phyloP scores from a whole-genome alignment of 495 filamentous ascomycete genomes.

The Margaritispora aquatica region DNA sequence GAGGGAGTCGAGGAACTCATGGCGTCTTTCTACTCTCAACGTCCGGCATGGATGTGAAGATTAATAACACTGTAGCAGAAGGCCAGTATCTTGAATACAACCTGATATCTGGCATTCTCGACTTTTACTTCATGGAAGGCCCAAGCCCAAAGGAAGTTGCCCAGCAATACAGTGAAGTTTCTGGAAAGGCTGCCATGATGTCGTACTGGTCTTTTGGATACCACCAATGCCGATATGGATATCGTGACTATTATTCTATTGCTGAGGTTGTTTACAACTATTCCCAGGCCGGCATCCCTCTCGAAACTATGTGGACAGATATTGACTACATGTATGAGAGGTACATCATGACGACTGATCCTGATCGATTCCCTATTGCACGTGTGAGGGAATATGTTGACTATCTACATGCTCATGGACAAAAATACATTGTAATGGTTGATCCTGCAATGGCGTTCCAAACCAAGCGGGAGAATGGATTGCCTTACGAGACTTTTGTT shows the following conservation, averaged over 20 bases:
- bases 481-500: slow-evolving; percentile 1
- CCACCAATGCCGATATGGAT: slow-evolving; percentile 79
- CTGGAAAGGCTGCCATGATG: slow-evolving; percentile 67
- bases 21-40: slow-evolving; percentile 76
- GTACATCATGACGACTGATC: slow-evolving; percentile 66
- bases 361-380: slow-evolving; percentile 60
- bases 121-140: slow-evolving; percentile 77
- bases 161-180: slow-evolving; percentile 63
- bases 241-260: slow-evolving; percentile 66
- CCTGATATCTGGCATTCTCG: slow-evolving; percentile 67
- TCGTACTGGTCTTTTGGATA: slow-evolving; percentile 81
- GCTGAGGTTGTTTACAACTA: slow-evolving; percentile 79
- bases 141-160: slow-evolving; percentile 64
- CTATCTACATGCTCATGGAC: slow-evolving; percentile 64
- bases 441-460: slow-evolving; percentile 66
- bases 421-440: slow-evolving; percentile 82
- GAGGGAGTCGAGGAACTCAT: slow-evolving; percentile 50
- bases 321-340: slow-evolving; percentile 55
- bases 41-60: slow-evolving; percentile 82
- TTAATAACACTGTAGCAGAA: slow-evolving; percentile 51
- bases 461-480: not conserved
- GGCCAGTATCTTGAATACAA: slow-evolving; percentile 82
- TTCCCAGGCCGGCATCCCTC: slow-evolving; percentile 61
- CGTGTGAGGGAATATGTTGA: slow-evolving; percentile 59
- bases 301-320: slow-evolving; percentile 88